A percentile compares a stretch with the other conserved stretches of the same genome.
Conservation (phyloP, 305 asterid genomes). For the Fraxinus sp. region DNA sequence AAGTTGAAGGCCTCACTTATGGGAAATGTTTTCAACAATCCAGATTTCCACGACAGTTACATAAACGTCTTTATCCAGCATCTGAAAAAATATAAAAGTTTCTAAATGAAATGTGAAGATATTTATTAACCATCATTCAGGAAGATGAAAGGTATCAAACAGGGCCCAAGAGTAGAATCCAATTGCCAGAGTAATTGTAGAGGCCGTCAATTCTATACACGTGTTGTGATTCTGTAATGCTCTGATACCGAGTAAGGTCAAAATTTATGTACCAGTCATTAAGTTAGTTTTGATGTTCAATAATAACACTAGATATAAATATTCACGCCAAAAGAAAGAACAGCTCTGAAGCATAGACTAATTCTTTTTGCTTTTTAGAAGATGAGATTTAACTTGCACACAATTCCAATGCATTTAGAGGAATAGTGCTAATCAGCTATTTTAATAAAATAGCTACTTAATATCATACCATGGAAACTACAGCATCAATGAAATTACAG, state of each 20-base stretch:
- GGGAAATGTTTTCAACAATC: background rate
- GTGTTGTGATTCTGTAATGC: background rate
- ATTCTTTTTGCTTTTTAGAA: no score
- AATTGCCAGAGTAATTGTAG: background rate
- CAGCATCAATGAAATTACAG: background rate
- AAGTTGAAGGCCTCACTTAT: background rate
- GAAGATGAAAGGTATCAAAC: background rate
- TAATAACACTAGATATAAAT: background rate
- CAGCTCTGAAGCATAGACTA: background rate
- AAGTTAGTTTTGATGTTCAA: background rate
- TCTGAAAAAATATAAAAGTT: constrained; percentile 8
- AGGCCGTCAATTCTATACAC: background rate
- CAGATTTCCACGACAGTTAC: constrained; percentile 23
- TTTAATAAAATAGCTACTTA: no score
- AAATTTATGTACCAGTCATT: background rate
- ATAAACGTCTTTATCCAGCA: constrained; percentile 33
- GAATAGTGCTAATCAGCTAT: no score
- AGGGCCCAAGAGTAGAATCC: background rate
- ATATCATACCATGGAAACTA: background rate
- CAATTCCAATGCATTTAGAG: no score
- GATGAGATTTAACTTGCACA: no score
- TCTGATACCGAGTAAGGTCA: background rate
- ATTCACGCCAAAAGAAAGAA: background rate
- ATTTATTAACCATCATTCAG: background rate
- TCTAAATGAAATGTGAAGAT: constrained; percentile 5